phyloP scores from a whole-genome alignment of 768 basidiomycete species.

The Lactifluus hygrophoroides region DNA sequence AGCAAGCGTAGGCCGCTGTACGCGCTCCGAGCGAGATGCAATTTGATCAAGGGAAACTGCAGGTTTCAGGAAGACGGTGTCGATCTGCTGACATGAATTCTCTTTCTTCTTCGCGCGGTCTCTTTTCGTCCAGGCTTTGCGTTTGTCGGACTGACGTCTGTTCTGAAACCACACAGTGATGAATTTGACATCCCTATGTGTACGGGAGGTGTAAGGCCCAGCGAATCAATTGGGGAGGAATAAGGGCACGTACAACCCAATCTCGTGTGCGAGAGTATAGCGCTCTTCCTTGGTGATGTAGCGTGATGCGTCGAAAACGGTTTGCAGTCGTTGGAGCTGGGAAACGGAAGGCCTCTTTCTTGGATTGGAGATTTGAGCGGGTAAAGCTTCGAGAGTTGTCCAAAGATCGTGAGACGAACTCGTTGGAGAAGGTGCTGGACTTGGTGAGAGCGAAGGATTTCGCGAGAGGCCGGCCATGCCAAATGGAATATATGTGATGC shows the following conservation, averaged over 20 bases:
- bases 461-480: not conserved
- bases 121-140: constrained; percentile 19
- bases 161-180: constrained; percentile 20
- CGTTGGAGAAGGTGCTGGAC: not conserved
- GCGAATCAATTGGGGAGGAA: not conserved
- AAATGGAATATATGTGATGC: not conserved
- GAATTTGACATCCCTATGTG: constrained; percentile 14
- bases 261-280: not conserved
- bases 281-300: constrained; percentile 13
- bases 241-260: not conserved
- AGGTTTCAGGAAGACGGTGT: constrained; percentile 17
- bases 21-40: constrained; percentile 44
- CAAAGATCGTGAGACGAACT: not conserved
- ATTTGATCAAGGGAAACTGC: constrained; percentile 46
- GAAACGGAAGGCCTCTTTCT: constrained; percentile 4
- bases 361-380: constrained; percentile 1
- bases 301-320: constrained; percentile 3
- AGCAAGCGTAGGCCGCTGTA: not conserved
- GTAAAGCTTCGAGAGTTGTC: not conserved
- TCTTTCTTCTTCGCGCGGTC: constrained; percentile 17
- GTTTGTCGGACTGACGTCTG: constrained; percentile 19
- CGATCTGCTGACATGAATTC: constrained; percentile 4
- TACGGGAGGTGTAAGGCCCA: not conserved
- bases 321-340: constrained; percentile 10
- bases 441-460: not conserved